Base-by-base conservation (phyloP, 2,329 filamentous ascomycete species). In the Gnomoniopsis smithogilvyi region DNA sequence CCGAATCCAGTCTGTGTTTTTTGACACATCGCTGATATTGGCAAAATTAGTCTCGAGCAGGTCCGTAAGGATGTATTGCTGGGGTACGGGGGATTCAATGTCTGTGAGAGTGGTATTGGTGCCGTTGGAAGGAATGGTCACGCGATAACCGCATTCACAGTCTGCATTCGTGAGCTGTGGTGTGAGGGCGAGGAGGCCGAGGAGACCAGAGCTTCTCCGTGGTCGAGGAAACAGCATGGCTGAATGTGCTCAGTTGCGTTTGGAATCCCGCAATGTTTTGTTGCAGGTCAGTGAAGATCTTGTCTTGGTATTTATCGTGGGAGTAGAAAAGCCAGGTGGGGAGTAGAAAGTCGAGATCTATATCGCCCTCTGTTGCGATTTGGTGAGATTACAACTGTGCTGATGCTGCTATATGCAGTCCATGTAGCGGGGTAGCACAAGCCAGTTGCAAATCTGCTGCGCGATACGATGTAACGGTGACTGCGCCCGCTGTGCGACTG, bases 111-210 rank as follows among this genome's bases (percentile, higher is more conserved):
- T 59, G 3, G 68, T 64, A 30, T 74, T 72, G 49, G 73, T 67
- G n/a, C 75, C 77, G 43, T 78, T 72, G 61, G 75, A 76, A 48
- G 80, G 80, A 41, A 78, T 72, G 60, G 75, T 76, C 49, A 87
- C 72, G 3, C 80, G 80, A 70, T 91, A 93, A 54, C 90, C 90
- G 68, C 90, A 94, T 66, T 89, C 83, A 74, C 90, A 93, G 62
- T 80, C 77, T 6, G 80, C 79, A 14, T 63, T 46, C 41, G 65
- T 67, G 10, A 45, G 41, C 17, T 17, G 41, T 19, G 61, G 59
- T 46, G 65, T 41, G 33, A 60, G 49, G 50, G 68, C 61, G 46
- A 51, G 46, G 30, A 60, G 47, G 26, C n/a, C 2, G 11, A 51
- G 36, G 30, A 43, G 38, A 19, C 19, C 12, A 22, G 45, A 19